Percentiles rank a stretch among this genome's conserved stretches.
Evolutionary conservation across 345 rosid genomes (phyloP).

Genomic region (Lepidium aucheri): DNA sequence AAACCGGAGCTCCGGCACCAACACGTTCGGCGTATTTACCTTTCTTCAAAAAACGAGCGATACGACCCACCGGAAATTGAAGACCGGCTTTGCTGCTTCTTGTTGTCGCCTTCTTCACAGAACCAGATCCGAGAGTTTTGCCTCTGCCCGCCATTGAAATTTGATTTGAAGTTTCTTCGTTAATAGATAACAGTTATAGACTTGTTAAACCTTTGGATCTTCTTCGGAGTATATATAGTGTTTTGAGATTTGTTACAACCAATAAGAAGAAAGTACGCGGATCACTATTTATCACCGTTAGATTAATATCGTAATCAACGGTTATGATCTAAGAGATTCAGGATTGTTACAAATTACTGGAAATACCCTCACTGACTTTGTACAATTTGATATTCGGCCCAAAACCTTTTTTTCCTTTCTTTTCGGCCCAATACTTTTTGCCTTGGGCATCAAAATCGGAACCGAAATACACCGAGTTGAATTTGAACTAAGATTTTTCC

Average conservation of each 20-base stretch:
- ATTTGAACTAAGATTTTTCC: too few relatives aligned
- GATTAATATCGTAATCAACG: conserved; percentile 25
- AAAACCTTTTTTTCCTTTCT: background rate
- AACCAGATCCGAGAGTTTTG: conserved; percentile 76
- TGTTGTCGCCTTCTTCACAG: conserved; percentile 71
- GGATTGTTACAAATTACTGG: background rate
- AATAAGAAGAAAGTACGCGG: conserved; percentile 35
- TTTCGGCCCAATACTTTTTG: too few relatives aligned
- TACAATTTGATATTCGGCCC: background rate
- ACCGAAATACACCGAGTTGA: too few relatives aligned
- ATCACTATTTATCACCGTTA: conserved; percentile 16
- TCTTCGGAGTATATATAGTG: conserved; percentile 23
- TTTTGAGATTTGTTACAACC: conserved; percentile 3
- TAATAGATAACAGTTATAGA: background rate
- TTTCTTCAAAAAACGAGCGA: conserved; percentile 88
- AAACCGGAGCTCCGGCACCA: conserved; percentile 92
- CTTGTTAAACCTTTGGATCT: too few relatives aligned
- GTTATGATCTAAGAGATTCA: background rate
- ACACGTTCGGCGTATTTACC: conserved; percentile 94
- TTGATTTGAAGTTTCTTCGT: background rate
- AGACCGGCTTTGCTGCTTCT: conserved; percentile 95
- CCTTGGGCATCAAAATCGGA: too few relatives aligned
- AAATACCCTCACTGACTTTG: background rate
- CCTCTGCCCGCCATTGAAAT: conserved; percentile 78
- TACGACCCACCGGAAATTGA: conserved; percentile 90